Evolutionary conservation across 148 eudicot species (phyloP).

Genomic region (Nepenthes mirabilis): DNA sequence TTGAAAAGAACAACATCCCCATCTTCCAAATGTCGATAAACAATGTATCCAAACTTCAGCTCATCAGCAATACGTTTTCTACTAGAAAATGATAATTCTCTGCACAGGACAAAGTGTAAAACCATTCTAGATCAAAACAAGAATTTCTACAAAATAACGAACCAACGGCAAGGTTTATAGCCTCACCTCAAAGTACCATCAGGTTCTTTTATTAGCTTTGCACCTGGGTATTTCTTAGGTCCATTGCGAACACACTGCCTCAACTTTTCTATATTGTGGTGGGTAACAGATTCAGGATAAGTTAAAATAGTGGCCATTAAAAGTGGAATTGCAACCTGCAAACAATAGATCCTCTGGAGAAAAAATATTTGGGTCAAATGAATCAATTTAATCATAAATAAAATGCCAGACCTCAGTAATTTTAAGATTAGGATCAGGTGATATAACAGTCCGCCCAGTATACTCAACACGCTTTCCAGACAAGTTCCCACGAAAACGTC

Average conservation of each 20-base stretch:
- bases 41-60: conserved; percentile 68
- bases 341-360: background rate
- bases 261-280: conserved; percentile 83
- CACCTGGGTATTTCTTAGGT: conserved; percentile 86
- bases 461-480: conserved; percentile 98
- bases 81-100: conserved; percentile 42
- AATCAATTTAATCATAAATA: background rate
- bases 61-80: conserved; percentile 80
- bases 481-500: conserved; percentile 86
- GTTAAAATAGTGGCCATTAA: conserved; percentile 79
- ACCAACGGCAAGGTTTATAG: background rate
- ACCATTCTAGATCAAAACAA: background rate
- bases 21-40: conserved; percentile 88
- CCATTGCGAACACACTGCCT: conserved; percentile 90
- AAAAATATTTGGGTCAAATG: background rate
- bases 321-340: conserved; percentile 84
- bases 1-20: conserved; percentile 94
- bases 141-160: background rate
- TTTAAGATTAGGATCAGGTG: conserved; percentile 97
- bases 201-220: conserved; percentile 47
- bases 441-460: conserved; percentile 95
- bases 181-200: conserved; percentile 62
- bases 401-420: conserved; percentile 62
- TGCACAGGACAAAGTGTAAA: conserved; percentile 22
- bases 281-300: conserved; percentile 82